These are phyloP conservation scores for Calonectria honghensis DNA, from an alignment of 2,329 filamentous ascomycete genomes.

Conservation along the genomic window DNA sequence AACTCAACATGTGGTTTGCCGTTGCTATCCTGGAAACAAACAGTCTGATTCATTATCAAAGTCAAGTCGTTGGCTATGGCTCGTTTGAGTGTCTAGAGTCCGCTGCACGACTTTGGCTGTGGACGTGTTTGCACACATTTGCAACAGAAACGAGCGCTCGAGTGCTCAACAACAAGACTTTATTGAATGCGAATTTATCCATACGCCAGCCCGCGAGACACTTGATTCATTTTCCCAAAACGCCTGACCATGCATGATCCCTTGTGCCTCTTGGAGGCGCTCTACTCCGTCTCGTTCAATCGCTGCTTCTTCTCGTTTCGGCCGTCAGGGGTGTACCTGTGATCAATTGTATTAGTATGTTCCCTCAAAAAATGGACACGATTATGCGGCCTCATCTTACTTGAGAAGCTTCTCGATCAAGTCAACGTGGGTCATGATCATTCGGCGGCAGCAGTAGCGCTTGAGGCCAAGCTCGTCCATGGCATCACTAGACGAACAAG, in stretches of 20 bases:
- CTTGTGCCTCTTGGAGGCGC: slow-evolving; percentile 37
- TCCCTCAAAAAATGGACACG: not conserved
- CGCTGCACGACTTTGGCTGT: slow-evolving; percentile 9
- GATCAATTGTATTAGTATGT: slow-evolving; percentile 39
- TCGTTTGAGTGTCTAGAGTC: not conserved
- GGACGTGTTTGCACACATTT: slow-evolving; percentile 35
- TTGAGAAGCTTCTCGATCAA: slow-evolving; percentile 98
- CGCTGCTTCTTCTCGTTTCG: slow-evolving; percentile 77
- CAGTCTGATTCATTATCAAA: not conserved
- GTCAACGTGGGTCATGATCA: slow-evolving; percentile 99
- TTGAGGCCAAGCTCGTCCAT: slow-evolving; percentile 96
- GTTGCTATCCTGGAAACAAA: not conserved
- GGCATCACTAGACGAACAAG: slow-evolving; percentile 79
- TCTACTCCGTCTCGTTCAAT: slow-evolving; percentile 60
- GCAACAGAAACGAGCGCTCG: slow-evolving; percentile 42
- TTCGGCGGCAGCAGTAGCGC: slow-evolving; percentile 98
- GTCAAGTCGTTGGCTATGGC: not conserved
- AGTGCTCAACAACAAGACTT: slow-evolving; percentile 38
- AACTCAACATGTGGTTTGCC: not conserved
- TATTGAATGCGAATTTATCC: slow-evolving; percentile 52
- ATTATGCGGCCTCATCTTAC: slow-evolving; percentile 69
- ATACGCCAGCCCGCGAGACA: slow-evolving; percentile 56
- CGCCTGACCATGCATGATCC: slow-evolving; percentile 58
- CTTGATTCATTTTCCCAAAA: slow-evolving; percentile 55
- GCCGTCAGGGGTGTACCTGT: slow-evolving; percentile 77